A percentile compares a stretch with the other conserved stretches of the same genome.
Evolutionary conservation across 176 grass and related monocot genomes (phyloP).

Genomic region (Carex myosuroides): DNA sequence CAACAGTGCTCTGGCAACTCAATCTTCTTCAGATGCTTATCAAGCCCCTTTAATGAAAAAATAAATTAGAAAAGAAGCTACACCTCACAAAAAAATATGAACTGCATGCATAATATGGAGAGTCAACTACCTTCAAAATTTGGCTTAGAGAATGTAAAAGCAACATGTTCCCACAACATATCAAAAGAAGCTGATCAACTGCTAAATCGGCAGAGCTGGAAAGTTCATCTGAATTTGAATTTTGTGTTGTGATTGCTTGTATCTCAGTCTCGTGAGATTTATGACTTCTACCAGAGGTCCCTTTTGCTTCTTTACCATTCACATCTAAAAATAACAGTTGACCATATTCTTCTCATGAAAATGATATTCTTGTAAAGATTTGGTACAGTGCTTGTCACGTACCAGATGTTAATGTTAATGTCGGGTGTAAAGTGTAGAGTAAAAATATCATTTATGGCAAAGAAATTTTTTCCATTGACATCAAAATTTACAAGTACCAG

Average conservation of each 20-base stretch:
- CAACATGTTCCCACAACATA: constrained; percentile 61
- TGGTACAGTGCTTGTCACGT: neutral
- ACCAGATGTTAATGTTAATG: neutral
- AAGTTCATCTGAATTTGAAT: constrained; percentile 26
- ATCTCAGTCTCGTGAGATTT: constrained; percentile 24
- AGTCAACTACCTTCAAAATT: constrained; percentile 45
- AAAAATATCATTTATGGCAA: neutral
- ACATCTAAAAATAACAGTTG: constrained; percentile 16
- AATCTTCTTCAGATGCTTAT: constrained; percentile 45
- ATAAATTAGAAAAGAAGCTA: neutral
- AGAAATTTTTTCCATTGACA: neutral
- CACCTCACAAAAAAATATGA: constrained; percentile 3
- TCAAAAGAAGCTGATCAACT: constrained; percentile 54
- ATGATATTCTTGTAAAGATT: neutral
- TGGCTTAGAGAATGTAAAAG: constrained; percentile 50
- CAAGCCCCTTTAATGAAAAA: constrained; percentile 39
- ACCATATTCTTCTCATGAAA: constrained; percentile 17
- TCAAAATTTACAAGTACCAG: neutral
- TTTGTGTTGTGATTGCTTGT: constrained; percentile 31
- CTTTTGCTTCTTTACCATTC: constrained; percentile 17
- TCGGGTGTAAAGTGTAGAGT: neutral
- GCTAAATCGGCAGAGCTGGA: constrained; percentile 22
- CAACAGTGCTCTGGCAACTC: constrained; percentile 60
- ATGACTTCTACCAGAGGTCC: neutral
- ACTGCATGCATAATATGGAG: constrained; percentile 9